A percentile compares a stretch with the other conserved stretches of the same genome.
These are phyloP conservation scores for Tubosaeta brunneosetosa DNA, from an alignment of 768 basidiomycete genomes.

Conservation along the genomic window DNA sequence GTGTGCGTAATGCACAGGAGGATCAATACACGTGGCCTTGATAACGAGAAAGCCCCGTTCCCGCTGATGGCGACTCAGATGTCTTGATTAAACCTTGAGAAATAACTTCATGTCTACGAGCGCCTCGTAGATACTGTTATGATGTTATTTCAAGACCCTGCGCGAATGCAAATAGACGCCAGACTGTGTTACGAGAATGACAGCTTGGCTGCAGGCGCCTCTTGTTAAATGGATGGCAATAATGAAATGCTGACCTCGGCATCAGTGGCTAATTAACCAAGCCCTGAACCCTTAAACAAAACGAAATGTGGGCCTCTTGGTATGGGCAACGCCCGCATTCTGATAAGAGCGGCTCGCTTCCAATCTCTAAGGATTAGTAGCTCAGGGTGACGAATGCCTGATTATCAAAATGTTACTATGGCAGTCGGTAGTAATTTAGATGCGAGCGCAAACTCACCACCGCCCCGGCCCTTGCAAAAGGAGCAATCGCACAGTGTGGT, in stretches of 20 bases:
- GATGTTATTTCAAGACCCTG: background rate
- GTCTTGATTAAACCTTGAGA: background rate
- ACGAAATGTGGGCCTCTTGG: background rate
- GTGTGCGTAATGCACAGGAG: background rate
- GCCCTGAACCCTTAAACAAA: background rate
- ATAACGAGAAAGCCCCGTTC: background rate
- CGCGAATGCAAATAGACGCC: background rate
- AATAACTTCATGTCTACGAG: background rate
- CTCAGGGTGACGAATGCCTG: background rate
- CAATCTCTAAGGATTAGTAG: background rate
- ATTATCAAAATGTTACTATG: background rate
- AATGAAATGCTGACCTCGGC: background rate
- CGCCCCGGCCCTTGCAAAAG: background rate
- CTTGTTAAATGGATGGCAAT: background rate
- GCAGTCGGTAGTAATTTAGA: background rate
- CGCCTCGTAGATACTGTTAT: background rate
- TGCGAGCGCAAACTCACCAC: background rate
- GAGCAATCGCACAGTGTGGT: background rate
- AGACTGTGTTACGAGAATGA: background rate
- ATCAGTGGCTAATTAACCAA: background rate
- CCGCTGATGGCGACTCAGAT: background rate
- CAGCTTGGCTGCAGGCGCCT: background rate
- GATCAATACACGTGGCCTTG: background rate
- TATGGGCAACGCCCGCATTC: background rate
- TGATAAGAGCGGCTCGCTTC: background rate